Conservation (phyloP, 2,329 filamentous ascomycete species). For the Ceratocystis variospora region DNA sequence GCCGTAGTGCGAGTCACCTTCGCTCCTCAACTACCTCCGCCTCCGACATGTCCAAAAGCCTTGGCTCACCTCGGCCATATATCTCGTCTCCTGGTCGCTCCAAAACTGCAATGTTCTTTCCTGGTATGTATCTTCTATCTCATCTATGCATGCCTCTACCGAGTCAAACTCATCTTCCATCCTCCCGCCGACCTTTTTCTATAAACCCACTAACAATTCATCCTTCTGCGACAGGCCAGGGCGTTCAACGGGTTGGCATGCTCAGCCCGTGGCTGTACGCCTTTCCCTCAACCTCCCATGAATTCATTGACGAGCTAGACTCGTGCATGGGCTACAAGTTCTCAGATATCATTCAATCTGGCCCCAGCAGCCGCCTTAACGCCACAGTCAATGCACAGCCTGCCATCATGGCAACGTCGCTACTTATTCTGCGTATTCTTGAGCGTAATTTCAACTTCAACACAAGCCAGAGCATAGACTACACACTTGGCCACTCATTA, state of each 20-base stretch:
- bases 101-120: conserved; percentile 47
- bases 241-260: conserved; percentile 83
- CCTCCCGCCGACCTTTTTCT: background rate
- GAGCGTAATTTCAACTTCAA: conserved; percentile 74
- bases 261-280: conserved; percentile 70
- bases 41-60: conserved; percentile 15
- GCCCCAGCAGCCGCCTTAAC: conserved; percentile 63
- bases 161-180: background rate
- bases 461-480: conserved; percentile 56
- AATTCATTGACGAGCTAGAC: conserved; percentile 79
- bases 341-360: conserved; percentile 63
- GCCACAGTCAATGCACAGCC: conserved; percentile 81
- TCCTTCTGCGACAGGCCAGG: conserved; percentile 50
- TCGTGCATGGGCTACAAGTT: conserved; percentile 55
- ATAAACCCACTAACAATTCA: conserved; percentile 4
- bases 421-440: conserved; percentile 76
- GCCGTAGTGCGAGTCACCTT: conserved; percentile 7
- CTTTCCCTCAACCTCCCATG: conserved; percentile 63
- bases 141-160: background rate
- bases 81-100: conserved; percentile 20
- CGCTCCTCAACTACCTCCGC: conserved; percentile 2
- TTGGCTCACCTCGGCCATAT: conserved; percentile 10
- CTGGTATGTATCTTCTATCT: conserved; percentile 29
- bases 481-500: conserved; percentile 78
- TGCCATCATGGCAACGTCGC: conserved; percentile 88